These are phyloP conservation scores for Cyclanthera cordifolia DNA, from an alignment of 306 rosid genomes.

Conservation along the genomic window DNA sequence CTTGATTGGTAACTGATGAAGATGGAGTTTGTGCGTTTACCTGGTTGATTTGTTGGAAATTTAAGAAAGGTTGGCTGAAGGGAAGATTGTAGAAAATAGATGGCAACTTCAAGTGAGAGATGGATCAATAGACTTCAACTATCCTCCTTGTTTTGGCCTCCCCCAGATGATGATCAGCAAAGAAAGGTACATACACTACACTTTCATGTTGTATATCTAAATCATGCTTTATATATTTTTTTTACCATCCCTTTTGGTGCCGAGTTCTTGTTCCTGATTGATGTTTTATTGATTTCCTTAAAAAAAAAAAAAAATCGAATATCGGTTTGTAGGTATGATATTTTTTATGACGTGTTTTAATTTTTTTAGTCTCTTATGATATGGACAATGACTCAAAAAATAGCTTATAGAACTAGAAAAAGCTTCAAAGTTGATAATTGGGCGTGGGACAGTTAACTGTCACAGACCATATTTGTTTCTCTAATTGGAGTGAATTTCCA, in stretches of 20 bases:
- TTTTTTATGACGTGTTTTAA: background rate
- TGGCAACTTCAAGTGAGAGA: conserved; percentile 53
- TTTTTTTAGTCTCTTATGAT: background rate
- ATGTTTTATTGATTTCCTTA: background rate
- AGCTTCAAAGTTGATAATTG: background rate
- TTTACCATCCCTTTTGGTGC: background rate
- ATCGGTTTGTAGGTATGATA: background rate
- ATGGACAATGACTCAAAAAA: too few species aligned
- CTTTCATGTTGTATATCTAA: background rate
- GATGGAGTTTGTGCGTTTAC: conserved; percentile 20
- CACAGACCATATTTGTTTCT: background rate
- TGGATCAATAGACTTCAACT: conserved; percentile 65
- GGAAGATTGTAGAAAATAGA: conserved; percentile 9
- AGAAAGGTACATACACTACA: conserved; percentile 34
- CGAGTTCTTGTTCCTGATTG: background rate
- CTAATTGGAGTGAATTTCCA: background rate
- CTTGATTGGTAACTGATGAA: conserved; percentile 48
- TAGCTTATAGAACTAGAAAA: background rate
- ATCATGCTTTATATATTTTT: background rate
- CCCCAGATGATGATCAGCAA: conserved; percentile 57
- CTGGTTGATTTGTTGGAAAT: conserved; percentile 14
- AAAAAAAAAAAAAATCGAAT: too few species aligned
- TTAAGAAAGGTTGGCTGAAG: conserved; percentile 11
- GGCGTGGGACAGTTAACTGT: background rate
- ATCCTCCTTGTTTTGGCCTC: conserved; percentile 84